phyloP scores from a whole-genome alignment of 345 rosid genomes.

The Salix brachista region DNA sequence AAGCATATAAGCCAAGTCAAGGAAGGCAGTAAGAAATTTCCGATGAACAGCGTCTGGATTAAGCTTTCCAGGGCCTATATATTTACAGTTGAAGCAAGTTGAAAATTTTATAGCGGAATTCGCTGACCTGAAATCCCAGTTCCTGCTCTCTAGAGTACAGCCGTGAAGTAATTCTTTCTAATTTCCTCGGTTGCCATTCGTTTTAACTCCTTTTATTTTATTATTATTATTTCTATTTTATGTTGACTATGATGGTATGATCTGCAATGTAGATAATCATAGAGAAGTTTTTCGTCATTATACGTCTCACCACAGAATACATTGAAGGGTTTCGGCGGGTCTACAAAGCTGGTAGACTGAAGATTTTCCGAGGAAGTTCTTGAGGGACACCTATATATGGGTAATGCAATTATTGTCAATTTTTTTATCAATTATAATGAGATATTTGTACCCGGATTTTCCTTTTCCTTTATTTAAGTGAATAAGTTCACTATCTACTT shows the following conservation, averaged over 20 bases:
- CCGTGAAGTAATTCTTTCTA: neutral
- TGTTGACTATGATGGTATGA: neutral
- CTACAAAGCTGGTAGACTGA: neutral
- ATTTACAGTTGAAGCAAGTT: neutral
- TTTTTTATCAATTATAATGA: neutral
- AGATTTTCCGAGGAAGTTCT: neutral
- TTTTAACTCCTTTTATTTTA: neutral
- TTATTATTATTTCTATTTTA: neutral
- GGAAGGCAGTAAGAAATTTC: slow-evolving; percentile 20
- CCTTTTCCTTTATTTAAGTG: neutral
- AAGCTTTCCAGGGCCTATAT: neutral
- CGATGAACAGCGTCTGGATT: neutral
- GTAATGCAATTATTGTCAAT: neutral
- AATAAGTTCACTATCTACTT: neutral
- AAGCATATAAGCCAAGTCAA: slow-evolving; percentile 5
- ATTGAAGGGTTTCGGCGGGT: neutral
- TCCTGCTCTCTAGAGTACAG: neutral
- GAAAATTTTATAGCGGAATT: neutral
- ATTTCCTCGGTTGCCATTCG: neutral
- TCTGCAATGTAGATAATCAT: neutral
- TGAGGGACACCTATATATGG: neutral
- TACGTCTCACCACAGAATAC: neutral
- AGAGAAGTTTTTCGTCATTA: neutral
- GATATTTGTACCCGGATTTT: neutral
- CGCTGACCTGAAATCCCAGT: neutral